Percentiles rank a stretch among this genome's conserved stretches.
Evolutionary conservation across 139 green algal species (phyloP).

Genomic region (Picochlorum costavermella): DNA sequence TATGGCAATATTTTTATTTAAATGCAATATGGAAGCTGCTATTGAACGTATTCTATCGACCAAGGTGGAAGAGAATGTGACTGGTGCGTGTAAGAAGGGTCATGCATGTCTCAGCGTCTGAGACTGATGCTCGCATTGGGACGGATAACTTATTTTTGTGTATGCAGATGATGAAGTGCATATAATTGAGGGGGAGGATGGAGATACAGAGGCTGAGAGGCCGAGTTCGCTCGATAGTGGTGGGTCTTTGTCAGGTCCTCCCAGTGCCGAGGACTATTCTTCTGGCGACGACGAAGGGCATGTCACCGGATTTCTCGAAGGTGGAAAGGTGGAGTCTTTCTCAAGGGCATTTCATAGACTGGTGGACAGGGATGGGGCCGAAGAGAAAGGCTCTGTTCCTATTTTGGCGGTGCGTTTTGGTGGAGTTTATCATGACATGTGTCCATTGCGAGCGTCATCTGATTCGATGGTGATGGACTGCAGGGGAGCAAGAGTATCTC

Average conservation of each 20-base stretch:
- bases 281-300: neutral
- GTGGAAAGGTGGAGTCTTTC: conserved; percentile 53
- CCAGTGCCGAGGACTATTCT: conserved; percentile 12
- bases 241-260: neutral
- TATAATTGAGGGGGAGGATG: neutral
- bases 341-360: conserved; percentile 66
- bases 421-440: conserved; percentile 2
- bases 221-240: conserved; percentile 6
- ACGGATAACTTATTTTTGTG: no score
- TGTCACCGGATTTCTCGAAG: conserved; percentile 33
- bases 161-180: neutral
- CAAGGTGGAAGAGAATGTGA: neutral
- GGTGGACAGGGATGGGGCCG: conserved; percentile 12
- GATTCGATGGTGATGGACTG: neutral
- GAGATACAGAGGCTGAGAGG: conserved; percentile 18
- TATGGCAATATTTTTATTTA: no score
- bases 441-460: neutral
- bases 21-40: neutral
- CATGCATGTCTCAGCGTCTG: neutral
- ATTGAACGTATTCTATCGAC: neutral
- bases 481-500: conserved; percentile 41
- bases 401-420: conserved; percentile 18
- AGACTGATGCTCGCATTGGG: no score
- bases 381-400: neutral
- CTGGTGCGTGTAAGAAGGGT: no score